Evolutionary conservation across 129 eudicot species (phyloP), one percentile per base, ranked within the genome.

Genomic region (Deinandra increscens): DNA sequence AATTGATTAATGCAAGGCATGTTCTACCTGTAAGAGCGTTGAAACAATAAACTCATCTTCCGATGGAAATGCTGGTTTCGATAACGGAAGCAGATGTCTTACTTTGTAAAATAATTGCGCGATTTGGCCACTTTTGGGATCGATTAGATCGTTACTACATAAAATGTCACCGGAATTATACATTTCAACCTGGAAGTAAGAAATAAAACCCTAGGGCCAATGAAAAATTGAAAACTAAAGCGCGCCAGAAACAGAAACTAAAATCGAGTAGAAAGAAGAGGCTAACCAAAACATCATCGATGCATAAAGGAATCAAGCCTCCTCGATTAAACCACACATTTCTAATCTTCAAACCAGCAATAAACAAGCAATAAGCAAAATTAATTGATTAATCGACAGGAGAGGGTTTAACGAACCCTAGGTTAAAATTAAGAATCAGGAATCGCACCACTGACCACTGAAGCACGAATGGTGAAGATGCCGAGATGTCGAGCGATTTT

Each of bases 291-390:
- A 93, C 91, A 72, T 73, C 83, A 33, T 87, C 88, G 37, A 89
- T 82, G 85, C 95, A 89, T 60, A 89, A 70, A 60, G 99, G 99
- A 44, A 79, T 59, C 72, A 89, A 70, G 51, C 88, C 97, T 29
- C 86, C 86, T 5, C 85, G 80, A 38, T 78, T 87, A 72, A 93
- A 89, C 98, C 97, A 93, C 5, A 90, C 64, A 48, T 54, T 43
- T 51, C 75, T 79, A 26, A 84, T 72, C 79, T 79, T 19, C 60
- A 71, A 0, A 33, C 59, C 53, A 56, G 13, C 19, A 60, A n/a
- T n/a, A n/a, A n/a, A n/a, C n/a, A n/a, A n/a, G n/a, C n/a, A n/a
- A 46, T 0, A 14, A 76, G 18, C 61, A 31, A 54, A 7, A 51
- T 64, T 8, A 66, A 44, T 44, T 1, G 36, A 65, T 11, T 15